Conservation (phyloP, 2,329 filamentous ascomycete genomes). For the Raffaelea albimanens region DNA sequence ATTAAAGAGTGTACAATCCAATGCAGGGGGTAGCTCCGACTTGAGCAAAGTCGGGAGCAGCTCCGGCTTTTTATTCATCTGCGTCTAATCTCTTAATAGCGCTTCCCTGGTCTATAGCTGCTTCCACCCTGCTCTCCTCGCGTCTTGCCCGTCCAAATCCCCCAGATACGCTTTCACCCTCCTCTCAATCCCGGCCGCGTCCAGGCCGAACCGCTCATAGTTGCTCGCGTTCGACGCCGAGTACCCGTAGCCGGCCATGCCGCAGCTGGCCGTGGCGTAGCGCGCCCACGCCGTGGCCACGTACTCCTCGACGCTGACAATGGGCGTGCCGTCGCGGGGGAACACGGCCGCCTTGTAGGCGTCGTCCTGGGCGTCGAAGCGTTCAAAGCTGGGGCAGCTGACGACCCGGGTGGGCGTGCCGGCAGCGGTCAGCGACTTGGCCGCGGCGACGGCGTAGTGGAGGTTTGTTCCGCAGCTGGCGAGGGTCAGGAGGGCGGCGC, state of each 20-base stretch:
- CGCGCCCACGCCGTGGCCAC: conserved; percentile 37
- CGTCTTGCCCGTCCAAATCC: conserved; percentile 13
- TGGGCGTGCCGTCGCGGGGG: conserved; percentile 21
- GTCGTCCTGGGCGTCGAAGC: conserved; percentile 9
- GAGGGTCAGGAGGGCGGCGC: conserved; percentile 19
- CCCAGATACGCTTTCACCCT: conserved; percentile 15
- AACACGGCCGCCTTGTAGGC: conserved; percentile 23
- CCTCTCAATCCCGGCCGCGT: conserved; percentile 27
- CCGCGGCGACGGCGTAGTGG: conserved; percentile 30
- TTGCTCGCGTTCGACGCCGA: conserved; percentile 34
- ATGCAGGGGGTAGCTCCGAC: too few species aligned
- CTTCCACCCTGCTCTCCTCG: conserved; percentile 15
- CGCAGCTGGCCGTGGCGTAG: conserved; percentile 35
- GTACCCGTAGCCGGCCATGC: conserved; percentile 36
- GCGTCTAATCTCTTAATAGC: too few species aligned
- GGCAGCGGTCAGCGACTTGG: conserved; percentile 12
- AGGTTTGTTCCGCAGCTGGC: conserved; percentile 17
- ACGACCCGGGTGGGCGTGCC: conserved; percentile 6
- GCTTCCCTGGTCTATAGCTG: too few species aligned
- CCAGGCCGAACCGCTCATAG: conserved; percentile 37
- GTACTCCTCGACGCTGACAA: conserved; percentile 39
- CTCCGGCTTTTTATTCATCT: too few species aligned
- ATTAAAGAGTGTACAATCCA: too few species aligned
- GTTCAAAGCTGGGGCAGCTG: conserved; percentile 9
- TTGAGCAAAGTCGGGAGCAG: too few species aligned